phyloP scores from a whole-genome alignment of 2,329 filamentous ascomycete genomes.

The Colletotrichum trifolii region DNA sequence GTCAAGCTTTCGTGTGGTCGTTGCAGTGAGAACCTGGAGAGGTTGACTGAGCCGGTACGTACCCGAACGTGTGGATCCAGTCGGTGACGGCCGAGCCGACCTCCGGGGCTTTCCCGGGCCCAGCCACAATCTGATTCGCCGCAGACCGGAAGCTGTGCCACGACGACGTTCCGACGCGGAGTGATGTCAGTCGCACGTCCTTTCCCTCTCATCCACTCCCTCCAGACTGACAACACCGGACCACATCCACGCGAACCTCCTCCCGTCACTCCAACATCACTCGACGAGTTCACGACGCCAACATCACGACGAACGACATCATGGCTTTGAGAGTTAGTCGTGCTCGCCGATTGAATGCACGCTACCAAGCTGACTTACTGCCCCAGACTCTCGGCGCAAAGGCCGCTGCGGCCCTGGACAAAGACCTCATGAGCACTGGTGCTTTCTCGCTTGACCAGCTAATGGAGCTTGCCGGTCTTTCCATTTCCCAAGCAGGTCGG shows the following conservation, averaged over 20 bases:
- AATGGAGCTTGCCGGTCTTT: constrained; percentile 95
- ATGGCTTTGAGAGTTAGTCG: constrained; percentile 38
- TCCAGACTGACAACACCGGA: neutral
- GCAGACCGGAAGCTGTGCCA: constrained; percentile 13
- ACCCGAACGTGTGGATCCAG: too few species aligned
- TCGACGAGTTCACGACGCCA: neutral
- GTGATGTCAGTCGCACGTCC: constrained; percentile 39
- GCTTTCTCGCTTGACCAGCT: constrained; percentile 96
- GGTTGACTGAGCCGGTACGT: too few species aligned
- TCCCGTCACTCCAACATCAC: constrained; percentile 19
- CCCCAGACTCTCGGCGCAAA: constrained; percentile 84
- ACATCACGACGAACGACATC: neutral
- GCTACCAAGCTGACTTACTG: neutral
- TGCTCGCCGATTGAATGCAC: constrained; percentile 35
- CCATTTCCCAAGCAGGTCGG: constrained; percentile 87
- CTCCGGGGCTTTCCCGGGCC: constrained; percentile 7
- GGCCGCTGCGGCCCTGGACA: constrained; percentile 88
- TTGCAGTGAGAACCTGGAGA: too few species aligned
- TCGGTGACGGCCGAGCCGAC: constrained; percentile 15
- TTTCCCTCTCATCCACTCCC: constrained; percentile 15
- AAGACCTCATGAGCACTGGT: constrained; percentile 89
- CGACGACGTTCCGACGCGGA: constrained; percentile 31
- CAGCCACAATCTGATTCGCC: constrained; percentile 23
- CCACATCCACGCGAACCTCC: neutral
- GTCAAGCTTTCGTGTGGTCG: too few species aligned